Percentiles rank a stretch among this genome's conserved stretches.
phyloP scores from a whole-genome alignment of 1,139 yeast species.

The Trichomonascaceae sp. region DNA sequence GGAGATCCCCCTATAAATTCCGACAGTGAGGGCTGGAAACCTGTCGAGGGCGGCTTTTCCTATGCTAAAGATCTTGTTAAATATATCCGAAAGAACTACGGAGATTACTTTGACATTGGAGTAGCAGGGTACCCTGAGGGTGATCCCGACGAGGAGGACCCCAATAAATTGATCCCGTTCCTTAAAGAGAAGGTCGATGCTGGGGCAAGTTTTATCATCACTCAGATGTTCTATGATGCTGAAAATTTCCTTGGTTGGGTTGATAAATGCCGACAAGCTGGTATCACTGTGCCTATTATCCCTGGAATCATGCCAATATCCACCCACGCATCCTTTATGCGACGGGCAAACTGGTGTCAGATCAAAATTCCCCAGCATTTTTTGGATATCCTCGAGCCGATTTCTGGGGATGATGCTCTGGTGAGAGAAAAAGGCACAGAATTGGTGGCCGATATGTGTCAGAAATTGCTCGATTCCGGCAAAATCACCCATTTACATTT shows the following conservation, averaged over 20 bases:
- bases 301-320: conserved; percentile 99
- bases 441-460: conserved; percentile 79
- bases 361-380: conserved; percentile 73
- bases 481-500: conserved; percentile 79
- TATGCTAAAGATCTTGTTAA: conserved; percentile 77
- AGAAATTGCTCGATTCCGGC: conserved; percentile 62
- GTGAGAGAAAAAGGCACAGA: conserved; percentile 86
- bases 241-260: conserved; percentile 86
- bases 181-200: conserved; percentile 85
- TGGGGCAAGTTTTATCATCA: conserved; percentile 88
- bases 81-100: conserved; percentile 64
- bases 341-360: conserved; percentile 94
- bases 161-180: conserved; percentile 51
- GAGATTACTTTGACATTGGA: conserved; percentile 77
- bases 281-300: conserved; percentile 81
- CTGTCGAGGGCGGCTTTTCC: conserved; percentile 59
- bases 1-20: conserved; percentile 88
- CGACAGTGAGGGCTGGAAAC: conserved; percentile 46
- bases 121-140: conserved; percentile 98
- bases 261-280: conserved; percentile 57
- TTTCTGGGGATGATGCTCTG: conserved; percentile 82
- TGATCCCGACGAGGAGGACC: conserved; percentile 80
- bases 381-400: conserved; percentile 64
- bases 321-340: conserved; percentile 82
- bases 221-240: conserved; percentile 90